These are phyloP conservation scores for Trebouxia gelatinosa DNA, from an alignment of 163 green algal genomes.

Conservation along the genomic window DNA sequence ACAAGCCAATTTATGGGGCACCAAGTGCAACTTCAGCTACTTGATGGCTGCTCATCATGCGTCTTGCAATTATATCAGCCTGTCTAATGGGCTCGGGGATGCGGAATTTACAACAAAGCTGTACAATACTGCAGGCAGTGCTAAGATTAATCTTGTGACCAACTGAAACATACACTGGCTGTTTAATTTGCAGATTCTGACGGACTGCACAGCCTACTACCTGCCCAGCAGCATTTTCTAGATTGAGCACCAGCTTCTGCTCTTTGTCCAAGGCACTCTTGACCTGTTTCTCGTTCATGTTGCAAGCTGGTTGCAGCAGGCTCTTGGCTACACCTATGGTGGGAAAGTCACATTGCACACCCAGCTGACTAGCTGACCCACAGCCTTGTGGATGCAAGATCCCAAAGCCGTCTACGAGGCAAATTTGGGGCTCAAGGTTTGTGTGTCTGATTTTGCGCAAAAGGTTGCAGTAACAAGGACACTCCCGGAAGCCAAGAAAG, in stretches of 20 bases:
- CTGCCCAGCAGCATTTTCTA: not conserved
- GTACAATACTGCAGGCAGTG: conserved; percentile 1
- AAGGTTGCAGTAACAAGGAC: not conserved
- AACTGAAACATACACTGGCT: conserved; percentile 19
- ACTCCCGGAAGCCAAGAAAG: conserved; percentile 25
- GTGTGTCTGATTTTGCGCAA: not conserved
- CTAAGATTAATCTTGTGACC: conserved; percentile 4
- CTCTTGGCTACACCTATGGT: conserved; percentile 19
- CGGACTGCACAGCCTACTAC: not conserved
- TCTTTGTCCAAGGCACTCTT: not conserved
- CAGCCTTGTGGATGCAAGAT: conserved; percentile 9
- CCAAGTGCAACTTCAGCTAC: too few relatives aligned
- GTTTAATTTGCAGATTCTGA: not conserved
- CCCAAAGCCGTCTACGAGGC: conserved; percentile 11
- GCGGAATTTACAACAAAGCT: not conserved
- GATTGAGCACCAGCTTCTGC: not conserved
- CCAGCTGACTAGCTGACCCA: conserved; percentile 8
- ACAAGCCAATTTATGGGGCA: too few relatives aligned
- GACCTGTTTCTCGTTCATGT: not conserved
- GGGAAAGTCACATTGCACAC: conserved; percentile 9
- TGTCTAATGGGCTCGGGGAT: conserved; percentile 18
- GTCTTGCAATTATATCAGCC: conserved; percentile 6
- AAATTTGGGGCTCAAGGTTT: not conserved
- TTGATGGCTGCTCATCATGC: not conserved
- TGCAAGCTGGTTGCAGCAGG: conserved; percentile 7